Conservation (phyloP, 371 early-diverging fungal genomes). For the Sporodiniella umbellata region DNA sequence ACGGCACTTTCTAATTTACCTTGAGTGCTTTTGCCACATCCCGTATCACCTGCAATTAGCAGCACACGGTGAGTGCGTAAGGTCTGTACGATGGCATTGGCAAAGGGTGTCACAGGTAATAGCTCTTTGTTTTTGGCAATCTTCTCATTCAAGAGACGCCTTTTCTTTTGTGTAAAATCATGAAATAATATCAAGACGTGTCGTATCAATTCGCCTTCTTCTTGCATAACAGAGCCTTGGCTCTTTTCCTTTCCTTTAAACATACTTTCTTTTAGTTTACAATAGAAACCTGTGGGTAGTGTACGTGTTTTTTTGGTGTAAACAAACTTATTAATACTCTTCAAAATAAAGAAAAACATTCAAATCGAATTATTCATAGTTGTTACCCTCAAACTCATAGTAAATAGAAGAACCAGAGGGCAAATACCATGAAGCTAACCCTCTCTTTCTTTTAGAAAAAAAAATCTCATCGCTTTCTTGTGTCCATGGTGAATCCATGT, state of each 20-base stretch:
- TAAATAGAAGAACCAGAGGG: conserved; percentile 44
- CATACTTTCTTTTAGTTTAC: conserved; percentile 28
- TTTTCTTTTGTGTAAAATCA: conserved; percentile 55
- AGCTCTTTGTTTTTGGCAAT: conserved; percentile 47
- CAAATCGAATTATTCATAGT: too few relatives aligned
- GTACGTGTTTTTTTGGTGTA: too few relatives aligned
- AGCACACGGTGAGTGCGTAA: conserved; percentile 51
- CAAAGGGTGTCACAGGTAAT: conserved; percentile 62
- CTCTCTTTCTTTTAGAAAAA: conserved; percentile 35
- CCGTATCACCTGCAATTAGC: conserved; percentile 78
- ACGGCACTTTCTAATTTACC: conserved; percentile 31
- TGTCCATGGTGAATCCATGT: conserved; percentile 29
- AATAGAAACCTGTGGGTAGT: conserved; percentile 17
- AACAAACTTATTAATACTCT: too few relatives aligned
- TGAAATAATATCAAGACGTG: conserved; percentile 56
- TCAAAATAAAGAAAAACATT: too few relatives aligned
- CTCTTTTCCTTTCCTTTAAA: conserved; percentile 2
- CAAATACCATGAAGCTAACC: conserved; percentile 38
- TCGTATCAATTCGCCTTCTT: conserved; percentile 45
- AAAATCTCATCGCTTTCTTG: conserved; percentile 41
- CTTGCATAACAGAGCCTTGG: conserved; percentile 3
- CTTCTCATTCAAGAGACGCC: conserved; percentile 33
- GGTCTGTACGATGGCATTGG: conserved; percentile 57
- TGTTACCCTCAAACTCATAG: conserved; percentile 49
- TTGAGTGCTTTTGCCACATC: conserved; percentile 82